Base-by-base conservation (phyloP, 495 filamentous ascomycete species). In the Aspergillus sparsus region DNA sequence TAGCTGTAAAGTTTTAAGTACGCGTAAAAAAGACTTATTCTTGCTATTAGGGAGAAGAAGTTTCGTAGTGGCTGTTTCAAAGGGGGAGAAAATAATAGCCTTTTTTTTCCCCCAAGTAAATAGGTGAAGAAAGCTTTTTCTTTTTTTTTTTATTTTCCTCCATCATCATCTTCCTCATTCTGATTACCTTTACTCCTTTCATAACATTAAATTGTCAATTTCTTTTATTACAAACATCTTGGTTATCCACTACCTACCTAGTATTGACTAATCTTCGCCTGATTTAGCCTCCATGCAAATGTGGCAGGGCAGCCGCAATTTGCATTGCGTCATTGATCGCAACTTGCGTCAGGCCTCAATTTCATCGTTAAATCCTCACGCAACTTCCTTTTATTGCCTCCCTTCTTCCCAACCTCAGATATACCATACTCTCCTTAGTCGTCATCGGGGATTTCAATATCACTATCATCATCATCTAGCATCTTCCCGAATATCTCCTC, bases 271-370 rank as follows among this genome's bases (percentile, higher is more conserved):
- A 15, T 42, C 9, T 7, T 10, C 11, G 34, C 31, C 1, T 27
- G 21, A 27, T 27, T 44, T 18, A 33, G 32, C 41, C 10, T 8
- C 41, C 16, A 57, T 63, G 52, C 57, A 34, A 49, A 58, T 33
- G 62, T 56, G 59, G 63, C 50, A 39, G 54, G 37, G 42, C 55
- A 60, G 44, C 63, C 53, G 61, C 57, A 53, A 18, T 32, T 46
- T 27, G 27, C 70, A 77, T 77, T 77, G 74, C 74, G 74, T 77
- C 74, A 77, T 77, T 72, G 66, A 70, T 66, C 65, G 59, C 61
- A 46, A 66, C 58, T 57, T 62, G 36, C 51, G 39, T 64, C 62
- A 42, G 61, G 56, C 63, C 63, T 58, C 62, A 61, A 52, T 46
- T 57, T 62, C 65, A 56, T 61, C 61, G 32, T 55, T 45, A 51